Evolutionary conservation across 2,329 filamentous ascomycete genomes (phyloP), one percentile per base, ranked within the genome.

Genomic region (Graphilbum fragrans): DNA sequence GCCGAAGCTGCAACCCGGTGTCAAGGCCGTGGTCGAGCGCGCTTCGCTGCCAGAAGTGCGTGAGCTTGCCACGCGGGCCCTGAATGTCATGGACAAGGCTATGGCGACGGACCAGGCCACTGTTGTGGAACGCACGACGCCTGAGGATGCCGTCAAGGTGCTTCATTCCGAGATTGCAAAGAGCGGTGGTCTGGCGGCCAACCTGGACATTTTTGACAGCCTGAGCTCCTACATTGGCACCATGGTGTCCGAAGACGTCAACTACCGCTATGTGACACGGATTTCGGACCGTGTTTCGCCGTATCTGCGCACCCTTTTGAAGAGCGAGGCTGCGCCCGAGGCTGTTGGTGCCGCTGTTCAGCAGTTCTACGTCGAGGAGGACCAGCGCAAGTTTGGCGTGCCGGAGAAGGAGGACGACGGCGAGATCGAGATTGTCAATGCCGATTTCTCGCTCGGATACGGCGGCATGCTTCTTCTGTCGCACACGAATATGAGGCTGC

Each of bases 381-480:
- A 96, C 51, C 70, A 86, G 55, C 84, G 86, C 60, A 92, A 86
- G 57, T 93, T 78, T 53, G 90, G 88, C 49, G 77, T 82, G 41
- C 85, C 87, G 2, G 72, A 85, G 49, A 84, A 88, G 60, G 86
- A 92, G 47, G 86, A 95, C 46, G 86, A 93, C 46, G 88, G 87
- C 45, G 92, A 98, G 64, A 71, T 82, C 19, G 92, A 96, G 63
- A 94, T 98, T 56, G 92, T 98, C 58, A 96, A 98, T 55, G 90
- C 92, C 36, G 83, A 92, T 58, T 98, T 98, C 68, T 98, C 92
- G 18, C 76, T 98, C 20, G 92, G 88, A 37, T 98, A 98, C 56
- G 92, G 92, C 59, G 92, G 92, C 55, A 96, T 95, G 88, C 77
- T 98, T 50, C 69, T 98, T 47, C 74, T 98, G 19, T 95, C 87